These are phyloP conservation scores for Fusarium floridanum DNA, from an alignment of 2,329 filamentous ascomycete species.

Conservation along the genomic window DNA sequence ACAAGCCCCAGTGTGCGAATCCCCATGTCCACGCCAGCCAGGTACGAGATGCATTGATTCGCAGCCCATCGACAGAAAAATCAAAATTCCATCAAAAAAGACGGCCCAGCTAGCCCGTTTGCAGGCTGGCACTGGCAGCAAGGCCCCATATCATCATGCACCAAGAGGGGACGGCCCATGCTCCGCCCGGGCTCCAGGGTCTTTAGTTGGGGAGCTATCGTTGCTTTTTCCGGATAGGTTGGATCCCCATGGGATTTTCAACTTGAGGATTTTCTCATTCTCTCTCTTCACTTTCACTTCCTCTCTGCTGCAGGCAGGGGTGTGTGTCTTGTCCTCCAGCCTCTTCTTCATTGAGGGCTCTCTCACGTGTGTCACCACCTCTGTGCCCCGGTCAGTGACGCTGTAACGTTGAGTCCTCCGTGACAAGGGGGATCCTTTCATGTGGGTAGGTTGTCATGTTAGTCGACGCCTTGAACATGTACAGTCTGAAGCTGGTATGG, in stretches of 20 bases:
- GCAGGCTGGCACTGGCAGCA: conserved; percentile 12
- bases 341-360: not conserved
- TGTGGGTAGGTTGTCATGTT: not conserved
- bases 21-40: conserved; percentile 16
- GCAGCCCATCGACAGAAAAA: not conserved
- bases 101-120: conserved; percentile 15
- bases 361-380: conserved; percentile 3
- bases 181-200: conserved; percentile 21
- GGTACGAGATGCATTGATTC: conserved; percentile 14
- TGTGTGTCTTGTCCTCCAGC: not conserved
- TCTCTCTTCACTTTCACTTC: not conserved
- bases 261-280: not conserved
- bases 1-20: conserved; percentile 12
- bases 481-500: not conserved
- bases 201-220: conserved; percentile 10
- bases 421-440: not conserved
- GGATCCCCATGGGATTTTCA: not conserved
- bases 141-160: conserved; percentile 16
- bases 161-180: conserved; percentile 18
- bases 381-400: not conserved
- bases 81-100: conserved; percentile 4
- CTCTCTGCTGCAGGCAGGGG: not conserved
- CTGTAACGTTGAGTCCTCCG: conserved; percentile 28
- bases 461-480: not conserved
- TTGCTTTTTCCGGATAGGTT: conserved; percentile 26